phyloP scores from a whole-genome alignment of 352 stramenopile genomes.

The Phytopythium helicoides region DNA sequence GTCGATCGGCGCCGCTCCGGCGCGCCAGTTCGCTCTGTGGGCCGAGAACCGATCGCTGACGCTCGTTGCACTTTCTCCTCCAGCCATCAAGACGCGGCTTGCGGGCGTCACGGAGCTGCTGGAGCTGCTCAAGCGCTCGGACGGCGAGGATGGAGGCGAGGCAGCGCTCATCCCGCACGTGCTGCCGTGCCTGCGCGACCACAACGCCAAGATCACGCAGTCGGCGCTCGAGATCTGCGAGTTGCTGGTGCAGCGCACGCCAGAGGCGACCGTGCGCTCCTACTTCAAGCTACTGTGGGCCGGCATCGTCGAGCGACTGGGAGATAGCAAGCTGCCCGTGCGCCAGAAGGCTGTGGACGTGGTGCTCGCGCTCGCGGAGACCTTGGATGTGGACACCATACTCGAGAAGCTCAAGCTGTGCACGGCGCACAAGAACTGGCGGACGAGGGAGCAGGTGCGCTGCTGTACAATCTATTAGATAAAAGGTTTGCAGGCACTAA shows the following conservation, averaged over 20 bases:
- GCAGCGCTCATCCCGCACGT: conserved; percentile 47
- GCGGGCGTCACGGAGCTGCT: conserved; percentile 58
- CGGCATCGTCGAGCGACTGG: conserved; percentile 66
- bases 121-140: conserved; percentile 31
- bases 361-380: conserved; percentile 57
- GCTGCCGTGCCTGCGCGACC: conserved; percentile 69
- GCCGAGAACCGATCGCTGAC: background rate
- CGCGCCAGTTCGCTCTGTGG: background rate
- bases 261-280: conserved; percentile 38
- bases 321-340: conserved; percentile 73
- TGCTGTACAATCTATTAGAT: background rate
- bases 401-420: conserved; percentile 50
- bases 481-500: background rate
- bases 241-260: conserved; percentile 42
- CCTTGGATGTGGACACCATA: conserved; percentile 53
- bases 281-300: conserved; percentile 70
- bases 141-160: conserved; percentile 31
- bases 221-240: conserved; percentile 65
- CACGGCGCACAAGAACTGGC: conserved; percentile 80
- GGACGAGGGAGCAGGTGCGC: conserved; percentile 76
- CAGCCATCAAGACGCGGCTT: conserved; percentile 84
- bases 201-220: conserved; percentile 82
- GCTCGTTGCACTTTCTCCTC: background rate
- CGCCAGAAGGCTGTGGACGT: conserved; percentile 77
- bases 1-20: background rate